Base-by-base conservation (phyloP, 2,329 filamentous ascomycete genomes). In the Pseudogymnoascus sp. region DNA sequence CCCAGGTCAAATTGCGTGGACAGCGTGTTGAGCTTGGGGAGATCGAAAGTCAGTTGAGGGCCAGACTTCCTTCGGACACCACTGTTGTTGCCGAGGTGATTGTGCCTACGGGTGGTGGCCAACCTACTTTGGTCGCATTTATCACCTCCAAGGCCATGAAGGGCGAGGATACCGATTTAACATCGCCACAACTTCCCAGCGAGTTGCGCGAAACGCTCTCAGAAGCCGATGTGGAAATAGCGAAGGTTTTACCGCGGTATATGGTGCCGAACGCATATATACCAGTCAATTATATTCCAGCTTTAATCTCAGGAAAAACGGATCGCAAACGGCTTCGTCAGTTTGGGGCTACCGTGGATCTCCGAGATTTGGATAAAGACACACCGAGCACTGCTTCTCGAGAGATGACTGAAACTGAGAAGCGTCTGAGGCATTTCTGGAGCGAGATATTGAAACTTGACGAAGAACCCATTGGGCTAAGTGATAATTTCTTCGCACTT, bases 1-100 rank as follows among this genome's bases (percentile, higher is more conserved):
- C 82, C n/a, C 86, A 87, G 71, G 82, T 88, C 62, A 90, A 90
- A 73, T 75, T 89, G 28, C 78, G 81, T 10, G 89, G 89, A 25
- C 87, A 84, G 67, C 77, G 87, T 62, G 81, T 88, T 61, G 89
- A 87, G 73, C 77, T 86, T 60, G 79, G 76, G 10, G 81, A 79
- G 70, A 80, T 80, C 62, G 82, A 78, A 70, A 75, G 75, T 65
- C 76, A 76, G 62, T 68, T 73, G 23, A 76, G 62, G 64, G 73
- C 66, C 62, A 72, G 70, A 10, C 76, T 79, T 34, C 75, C 78
- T 7, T 63, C 72, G 0, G 5, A 75, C 66, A 50, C 66, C 5
- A 66, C 68, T 2, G 69, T 74, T 21, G 69, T 74, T 34, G 74
- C 70, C 16, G 70, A 76, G 37, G 73, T 76, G 37, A 72, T 74